These are phyloP conservation scores for Eruca vesicaria DNA, from an alignment of 441 rosid genomes.

Conservation along the genomic window DNA sequence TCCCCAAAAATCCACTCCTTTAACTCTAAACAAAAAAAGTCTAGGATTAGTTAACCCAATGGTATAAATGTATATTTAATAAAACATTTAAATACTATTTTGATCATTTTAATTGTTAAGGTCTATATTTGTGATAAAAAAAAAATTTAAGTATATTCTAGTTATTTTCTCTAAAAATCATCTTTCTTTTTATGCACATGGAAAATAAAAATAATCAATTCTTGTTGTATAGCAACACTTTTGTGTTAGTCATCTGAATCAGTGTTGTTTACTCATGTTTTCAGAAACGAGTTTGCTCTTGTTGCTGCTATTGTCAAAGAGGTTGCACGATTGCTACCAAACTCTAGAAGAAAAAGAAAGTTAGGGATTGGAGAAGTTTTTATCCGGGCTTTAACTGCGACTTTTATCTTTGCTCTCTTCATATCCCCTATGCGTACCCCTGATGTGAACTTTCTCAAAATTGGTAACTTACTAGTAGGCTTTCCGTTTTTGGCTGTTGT, in stretches of 20 bases:
- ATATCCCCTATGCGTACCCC: not conserved
- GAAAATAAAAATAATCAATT: not conserved
- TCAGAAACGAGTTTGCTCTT: constrained; percentile 24
- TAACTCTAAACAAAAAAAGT: no score
- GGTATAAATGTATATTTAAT: no score
- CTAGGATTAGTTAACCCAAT: no score
- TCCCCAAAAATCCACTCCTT: no score
- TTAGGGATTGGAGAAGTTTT: constrained; percentile 10
- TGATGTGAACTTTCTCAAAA: not conserved
- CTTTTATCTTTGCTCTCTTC: constrained; percentile 13
- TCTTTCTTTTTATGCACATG: no score
- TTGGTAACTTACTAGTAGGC: constrained; percentile 4
- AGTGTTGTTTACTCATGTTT: not conserved
- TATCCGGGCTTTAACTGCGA: constrained; percentile 10
- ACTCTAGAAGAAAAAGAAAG: constrained; percentile 6
- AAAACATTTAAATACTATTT: no score
- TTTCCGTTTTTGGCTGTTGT: constrained; percentile 13
- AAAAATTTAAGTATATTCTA: no score
- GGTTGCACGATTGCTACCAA: constrained; percentile 8
- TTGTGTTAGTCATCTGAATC: not conserved
- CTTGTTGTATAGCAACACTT: not conserved
- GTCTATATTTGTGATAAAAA: no score
- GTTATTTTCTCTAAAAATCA: no score
- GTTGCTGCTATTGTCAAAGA: constrained; percentile 17
- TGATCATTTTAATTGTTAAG: no score